Conservation (phyloP, 306 rosid genomes). For the Vigna unguiculata region DNA sequence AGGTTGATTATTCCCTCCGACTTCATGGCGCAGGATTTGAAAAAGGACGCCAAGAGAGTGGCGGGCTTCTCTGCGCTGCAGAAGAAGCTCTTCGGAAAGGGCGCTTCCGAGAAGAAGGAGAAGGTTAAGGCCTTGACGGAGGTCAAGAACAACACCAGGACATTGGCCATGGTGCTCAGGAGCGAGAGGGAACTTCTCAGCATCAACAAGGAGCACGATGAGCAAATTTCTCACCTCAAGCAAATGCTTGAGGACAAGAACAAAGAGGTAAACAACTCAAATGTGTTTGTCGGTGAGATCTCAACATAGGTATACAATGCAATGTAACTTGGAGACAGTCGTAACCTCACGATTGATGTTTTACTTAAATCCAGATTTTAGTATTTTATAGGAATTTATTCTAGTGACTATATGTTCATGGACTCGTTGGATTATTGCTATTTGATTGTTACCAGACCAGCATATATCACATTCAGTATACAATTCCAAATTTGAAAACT, state of each 20-base stretch:
- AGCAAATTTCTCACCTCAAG: slow-evolving; percentile 67
- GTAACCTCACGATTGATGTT: background rate
- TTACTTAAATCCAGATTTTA: background rate
- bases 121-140: slow-evolving; percentile 91
- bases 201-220: slow-evolving; percentile 71
- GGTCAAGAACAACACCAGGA: slow-evolving; percentile 87
- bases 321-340: background rate
- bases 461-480: no score
- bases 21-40: slow-evolving; percentile 67
- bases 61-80: slow-evolving; percentile 67
- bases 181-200: slow-evolving; percentile 93
- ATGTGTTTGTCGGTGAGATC: background rate
- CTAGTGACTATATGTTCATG: no score
- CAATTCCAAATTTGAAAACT: background rate
- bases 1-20: slow-evolving; percentile 73
- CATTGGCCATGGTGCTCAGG: slow-evolving; percentile 88
- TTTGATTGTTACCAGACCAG: background rate
- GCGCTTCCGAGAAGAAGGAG: slow-evolving; percentile 52
- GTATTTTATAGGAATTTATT: no score
- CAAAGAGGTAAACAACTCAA: slow-evolving; percentile 60
- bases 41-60: slow-evolving; percentile 68
- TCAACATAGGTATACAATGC: background rate
- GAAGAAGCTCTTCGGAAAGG: slow-evolving; percentile 82
- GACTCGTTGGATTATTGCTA: no score
- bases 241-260: slow-evolving; percentile 68